Conservation (phyloP, 805 yeast genomes). For the Kodamaea sagamina region DNA sequence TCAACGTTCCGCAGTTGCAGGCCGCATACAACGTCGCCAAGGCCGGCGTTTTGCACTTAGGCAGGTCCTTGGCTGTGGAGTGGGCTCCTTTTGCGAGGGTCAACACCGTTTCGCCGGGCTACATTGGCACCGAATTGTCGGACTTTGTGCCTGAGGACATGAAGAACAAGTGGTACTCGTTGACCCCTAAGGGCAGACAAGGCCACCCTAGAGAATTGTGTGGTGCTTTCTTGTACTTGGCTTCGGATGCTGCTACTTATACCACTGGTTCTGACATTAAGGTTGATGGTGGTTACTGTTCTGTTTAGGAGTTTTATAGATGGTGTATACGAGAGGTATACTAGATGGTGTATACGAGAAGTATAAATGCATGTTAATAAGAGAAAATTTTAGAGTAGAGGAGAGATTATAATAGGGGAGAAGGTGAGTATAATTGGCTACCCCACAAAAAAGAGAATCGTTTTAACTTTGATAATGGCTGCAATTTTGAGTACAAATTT, state of each 20-base stretch:
- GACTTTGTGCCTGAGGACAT: conserved; percentile 38
- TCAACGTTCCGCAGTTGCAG: conserved; percentile 83
- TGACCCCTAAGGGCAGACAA: conserved; percentile 74
- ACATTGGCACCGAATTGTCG: conserved; percentile 68
- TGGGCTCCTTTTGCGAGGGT: conserved; percentile 87
- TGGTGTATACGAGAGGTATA: too few relatives aligned
- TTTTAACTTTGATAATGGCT: too few relatives aligned
- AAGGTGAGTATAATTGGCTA: too few relatives aligned
- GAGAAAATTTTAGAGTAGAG: too few relatives aligned
- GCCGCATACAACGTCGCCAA: conserved; percentile 85
- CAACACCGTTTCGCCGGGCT: conserved; percentile 84
- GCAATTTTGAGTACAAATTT: too few relatives aligned
- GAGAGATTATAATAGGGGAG: too few relatives aligned
- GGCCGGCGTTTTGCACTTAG: conserved; percentile 78
- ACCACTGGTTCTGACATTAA: conserved; percentile 76
- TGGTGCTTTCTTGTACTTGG: conserved; percentile 79
- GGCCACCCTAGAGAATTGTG: conserved; percentile 71
- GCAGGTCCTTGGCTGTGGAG: conserved; percentile 79
- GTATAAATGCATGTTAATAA: not conserved
- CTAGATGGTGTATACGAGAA: too few relatives aligned
- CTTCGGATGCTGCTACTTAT: conserved; percentile 77
- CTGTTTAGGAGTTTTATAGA: conserved; percentile 33
- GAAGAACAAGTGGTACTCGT: conserved; percentile 41
- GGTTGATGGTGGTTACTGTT: conserved; percentile 78
- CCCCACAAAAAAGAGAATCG: too few relatives aligned